Evolutionary conservation across 768 basidiomycete genomes (phyloP), one percentile per base, ranked within the genome.

Genomic region (Pluteus cervinus): DNA sequence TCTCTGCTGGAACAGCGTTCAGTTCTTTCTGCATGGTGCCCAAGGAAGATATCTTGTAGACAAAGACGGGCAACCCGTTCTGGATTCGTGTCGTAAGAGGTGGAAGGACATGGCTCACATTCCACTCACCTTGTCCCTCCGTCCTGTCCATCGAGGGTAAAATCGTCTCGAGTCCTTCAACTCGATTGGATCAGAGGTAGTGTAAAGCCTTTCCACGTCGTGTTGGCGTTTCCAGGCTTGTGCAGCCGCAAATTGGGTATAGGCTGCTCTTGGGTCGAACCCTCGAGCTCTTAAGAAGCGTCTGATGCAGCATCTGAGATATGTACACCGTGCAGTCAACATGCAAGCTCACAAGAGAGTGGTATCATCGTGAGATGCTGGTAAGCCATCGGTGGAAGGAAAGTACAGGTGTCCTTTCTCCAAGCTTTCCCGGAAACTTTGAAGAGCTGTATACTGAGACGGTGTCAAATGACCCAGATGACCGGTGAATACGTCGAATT

Each of bases 91-190:
- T 11, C 29, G 17, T 29, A 8, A 24, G 40, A 18, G 17, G 12
- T 17, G n/a, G 24, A 24, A 21, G 20, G 16, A 35, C 32, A 20
- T 15, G 18, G 17, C n/a, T n/a, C n/a, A n/a, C n/a, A n/a, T n/a
- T 12, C 17, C 22, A 45, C 63, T 2, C 46, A 80, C 86, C 65
- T 82, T 85, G 54, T 87, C 81, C 45, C 85, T 63, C 30, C 81
- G 66, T 0, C 86, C 87, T 0, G 84, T 88, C 84, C 84, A 89
- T 22, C 81, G 70, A 1, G 86, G 85, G 58, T 89, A 91, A 43
- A 79, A 83, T 35, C 69, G 62, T 48, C 73, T 71, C 0, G 79
- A 55, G 7, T 52, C 50, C 52, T 81, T 75, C 37, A 87, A 67
- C 45, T 88, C 87, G 6, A 68, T 67, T 0, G 60, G 36, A 15